phyloP scores from a whole-genome alignment of 208 protist species.

The Leishmania martiniquensis region DNA sequence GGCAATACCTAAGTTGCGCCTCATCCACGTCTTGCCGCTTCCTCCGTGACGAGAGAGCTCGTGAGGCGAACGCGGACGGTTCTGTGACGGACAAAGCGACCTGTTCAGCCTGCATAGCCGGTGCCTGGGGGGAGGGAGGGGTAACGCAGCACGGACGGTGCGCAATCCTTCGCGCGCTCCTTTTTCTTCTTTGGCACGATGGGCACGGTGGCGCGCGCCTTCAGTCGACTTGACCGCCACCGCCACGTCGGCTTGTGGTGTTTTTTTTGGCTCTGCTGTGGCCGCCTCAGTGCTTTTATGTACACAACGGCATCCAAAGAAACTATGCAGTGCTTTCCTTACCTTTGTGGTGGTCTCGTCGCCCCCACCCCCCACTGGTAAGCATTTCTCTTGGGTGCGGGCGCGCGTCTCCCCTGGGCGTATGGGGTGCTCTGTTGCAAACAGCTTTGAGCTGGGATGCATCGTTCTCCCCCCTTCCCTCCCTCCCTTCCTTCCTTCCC shows the following conservation, averaged over 20 bases:
- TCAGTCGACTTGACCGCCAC: neutral
- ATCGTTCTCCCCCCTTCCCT: neutral
- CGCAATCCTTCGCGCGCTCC: neutral
- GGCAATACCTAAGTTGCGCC: constrained; percentile 28
- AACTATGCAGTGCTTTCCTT: neutral
- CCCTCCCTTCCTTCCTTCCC: neutral
- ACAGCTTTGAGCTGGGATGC: neutral
- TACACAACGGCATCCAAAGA: neutral
- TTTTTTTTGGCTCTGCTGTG: neutral
- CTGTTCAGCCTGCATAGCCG: neutral
- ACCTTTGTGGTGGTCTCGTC: no score
- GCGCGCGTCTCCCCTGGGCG: neutral
- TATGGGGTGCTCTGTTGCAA: neutral
- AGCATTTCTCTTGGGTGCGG: neutral
- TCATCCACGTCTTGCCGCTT: constrained; percentile 30
- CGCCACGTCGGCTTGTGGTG: neutral
- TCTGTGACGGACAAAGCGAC: neutral
- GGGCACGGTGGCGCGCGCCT: neutral
- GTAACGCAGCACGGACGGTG: neutral
- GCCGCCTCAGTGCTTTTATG: neutral
- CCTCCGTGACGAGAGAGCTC: neutral
- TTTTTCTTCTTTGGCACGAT: neutral
- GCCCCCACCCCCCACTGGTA: neutral
- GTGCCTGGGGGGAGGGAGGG: no score
- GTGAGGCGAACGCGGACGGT: neutral